phyloP scores from a whole-genome alignment of 1,284 basidiomycete genomes.

The Mycosarcoma maydis region DNA sequence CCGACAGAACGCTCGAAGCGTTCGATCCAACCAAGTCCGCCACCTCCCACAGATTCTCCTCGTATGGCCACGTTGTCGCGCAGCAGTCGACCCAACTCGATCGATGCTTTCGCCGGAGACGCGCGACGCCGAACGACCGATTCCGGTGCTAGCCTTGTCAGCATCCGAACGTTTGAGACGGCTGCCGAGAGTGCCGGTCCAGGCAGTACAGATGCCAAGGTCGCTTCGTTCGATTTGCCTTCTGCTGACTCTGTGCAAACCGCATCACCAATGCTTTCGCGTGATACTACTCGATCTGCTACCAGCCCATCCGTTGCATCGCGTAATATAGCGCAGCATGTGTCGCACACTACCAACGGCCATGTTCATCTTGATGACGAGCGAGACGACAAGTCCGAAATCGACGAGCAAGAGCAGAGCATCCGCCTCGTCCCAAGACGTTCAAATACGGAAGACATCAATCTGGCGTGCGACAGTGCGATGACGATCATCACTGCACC shows the following conservation, averaged over 20 bases:
- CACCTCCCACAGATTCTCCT: slow-evolving; percentile 12
- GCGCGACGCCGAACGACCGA: slow-evolving; percentile 20
- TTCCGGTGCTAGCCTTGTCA: slow-evolving; percentile 41
- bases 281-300: background rate
- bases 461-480: slow-evolving; percentile 2
- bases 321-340: background rate
- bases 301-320: background rate
- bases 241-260: background rate
- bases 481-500: slow-evolving; percentile 22
- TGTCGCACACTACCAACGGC: background rate
- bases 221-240: slow-evolving; percentile 8
- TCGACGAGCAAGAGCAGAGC: slow-evolving; percentile 26
- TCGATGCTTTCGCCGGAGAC: slow-evolving; percentile 11
- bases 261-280: background rate
- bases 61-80: slow-evolving; percentile 3
- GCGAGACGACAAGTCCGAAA: background rate
- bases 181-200: slow-evolving; percentile 40
- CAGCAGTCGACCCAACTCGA: slow-evolving; percentile 34
- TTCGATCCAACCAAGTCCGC: background rate
- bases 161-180: slow-evolving; percentile 48
- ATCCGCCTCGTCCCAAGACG: slow-evolving; percentile 47
- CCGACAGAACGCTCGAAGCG: background rate
- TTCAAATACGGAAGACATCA: slow-evolving; percentile 16
- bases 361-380: background rate
- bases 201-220: slow-evolving; percentile 21